These are phyloP conservation scores for Piper betle DNA, from an alignment of 164 flowering plant species.

Conservation along the genomic window DNA sequence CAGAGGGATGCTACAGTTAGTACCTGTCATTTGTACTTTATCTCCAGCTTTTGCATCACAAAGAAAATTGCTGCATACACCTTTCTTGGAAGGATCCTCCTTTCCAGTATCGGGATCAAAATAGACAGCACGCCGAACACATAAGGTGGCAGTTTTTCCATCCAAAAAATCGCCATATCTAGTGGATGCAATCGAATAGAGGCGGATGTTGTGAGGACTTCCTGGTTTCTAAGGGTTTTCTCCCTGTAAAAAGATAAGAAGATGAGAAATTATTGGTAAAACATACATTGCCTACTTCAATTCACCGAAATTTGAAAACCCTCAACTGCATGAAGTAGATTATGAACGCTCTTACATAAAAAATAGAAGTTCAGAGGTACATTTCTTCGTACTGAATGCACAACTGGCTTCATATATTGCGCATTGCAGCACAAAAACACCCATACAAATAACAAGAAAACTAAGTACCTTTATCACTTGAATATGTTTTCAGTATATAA, in stretches of 20 bases:
- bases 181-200: constrained; percentile 94
- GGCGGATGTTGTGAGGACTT: constrained; percentile 72
- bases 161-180: constrained; percentile 86
- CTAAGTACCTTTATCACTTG: not conserved
- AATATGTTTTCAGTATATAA: not conserved
- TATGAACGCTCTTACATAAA: too few relatives aligned
- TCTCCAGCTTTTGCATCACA: too few relatives aligned
- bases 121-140: constrained; percentile 94
- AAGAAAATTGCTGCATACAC: too few relatives aligned
- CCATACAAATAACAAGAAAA: not conserved
- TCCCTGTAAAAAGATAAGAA: constrained; percentile 34
- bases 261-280: not conserved
- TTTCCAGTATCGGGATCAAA: constrained; percentile 94
- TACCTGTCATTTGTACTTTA: constrained; percentile 19
- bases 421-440: not conserved
- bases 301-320: not conserved
- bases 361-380: too few relatives aligned
- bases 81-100: constrained; percentile 49
- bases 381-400: too few relatives aligned
- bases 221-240: constrained; percentile 98
- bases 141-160: constrained; percentile 84
- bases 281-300: not conserved
- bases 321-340: too few relatives aligned
- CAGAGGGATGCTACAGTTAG: constrained; percentile 26
- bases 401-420: too few relatives aligned